Base-by-base conservation (phyloP, 192 early-diverging fungal genomes). In the Coemansia sp. region DNA sequence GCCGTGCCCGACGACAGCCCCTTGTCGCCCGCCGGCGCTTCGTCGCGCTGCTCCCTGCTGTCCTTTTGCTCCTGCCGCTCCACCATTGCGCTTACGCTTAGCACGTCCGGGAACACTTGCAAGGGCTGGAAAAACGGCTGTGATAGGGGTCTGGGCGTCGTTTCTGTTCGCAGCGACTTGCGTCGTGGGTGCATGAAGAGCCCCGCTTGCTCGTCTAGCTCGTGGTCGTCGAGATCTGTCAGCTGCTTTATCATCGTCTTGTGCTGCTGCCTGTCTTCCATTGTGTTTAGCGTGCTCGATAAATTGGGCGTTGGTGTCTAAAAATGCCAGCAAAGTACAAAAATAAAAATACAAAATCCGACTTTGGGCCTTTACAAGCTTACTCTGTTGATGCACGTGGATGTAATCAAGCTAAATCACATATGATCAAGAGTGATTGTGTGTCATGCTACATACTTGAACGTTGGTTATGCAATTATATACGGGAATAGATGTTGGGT, bases 211-310 rank as follows among this genome's bases (percentile, higher is more conserved):
- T 80, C 78, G 60, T 80, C 78, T 48, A 80, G 58, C 20, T 56
- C 68, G 40, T 80, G 67, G 78, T 80, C 78, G 68, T 80, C 78
- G 62, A 80, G 55, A 56, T 80, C 78, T 10, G 78, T 80, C n/a
- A 80, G 68, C 72, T 80, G 78, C 58, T 69, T 80, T 40, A 80
- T 73, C 78, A 80, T 74, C 11, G 78, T 80, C 46, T 71, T 80
- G 66, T 74, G 78, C 64, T 66, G 56, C 53, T 68, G 69, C 48
- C 64, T 58, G 45, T 59, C 57, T 7, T 66, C 45, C 62, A 20
- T 78, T 68, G 40, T 51, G 60, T 64, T 67, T 71, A 37, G 31
- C 61, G 10, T 5, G 28, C 3, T 17, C n/a, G 1, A 15, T 3
- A 15, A 6, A 30, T n/a, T 43, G 41, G 17, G 6, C 41, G 8